Evolutionary conservation across 495 filamentous ascomycete genomes (phyloP).

Genomic region (Rhypophila decipiens): DNA sequence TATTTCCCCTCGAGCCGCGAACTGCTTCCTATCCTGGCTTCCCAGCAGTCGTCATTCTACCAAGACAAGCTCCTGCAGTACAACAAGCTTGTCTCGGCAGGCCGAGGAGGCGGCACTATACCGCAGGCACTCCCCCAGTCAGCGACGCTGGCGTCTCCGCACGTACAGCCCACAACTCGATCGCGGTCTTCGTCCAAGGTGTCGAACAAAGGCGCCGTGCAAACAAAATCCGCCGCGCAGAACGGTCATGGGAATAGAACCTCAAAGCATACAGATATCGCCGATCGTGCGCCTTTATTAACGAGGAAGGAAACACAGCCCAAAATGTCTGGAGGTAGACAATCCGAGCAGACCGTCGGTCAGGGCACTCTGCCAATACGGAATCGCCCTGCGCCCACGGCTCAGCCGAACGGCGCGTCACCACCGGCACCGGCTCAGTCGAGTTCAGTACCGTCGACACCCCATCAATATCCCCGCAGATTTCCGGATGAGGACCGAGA

Average conservation of each 20-base stretch:
- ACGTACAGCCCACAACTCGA: slow-evolving; percentile 41
- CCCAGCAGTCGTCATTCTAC: slow-evolving; percentile 43
- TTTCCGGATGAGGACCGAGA: slow-evolving; percentile 79
- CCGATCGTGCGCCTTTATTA: slow-evolving; percentile 51
- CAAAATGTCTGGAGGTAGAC: slow-evolving; percentile 46
- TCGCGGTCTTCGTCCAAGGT: slow-evolving; percentile 47
- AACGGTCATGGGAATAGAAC: slow-evolving; percentile 56
- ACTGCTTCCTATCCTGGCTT: slow-evolving; percentile 42
- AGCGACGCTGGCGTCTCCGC: slow-evolving; percentile 37
- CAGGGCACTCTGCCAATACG: slow-evolving; percentile 27
- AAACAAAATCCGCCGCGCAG: slow-evolving; percentile 33
- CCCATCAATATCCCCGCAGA: slow-evolving; percentile 79
- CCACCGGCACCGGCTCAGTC: no score
- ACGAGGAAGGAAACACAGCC: slow-evolving; percentile 37
- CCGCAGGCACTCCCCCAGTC: slow-evolving; percentile 42
- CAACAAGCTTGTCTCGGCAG: slow-evolving; percentile 47
- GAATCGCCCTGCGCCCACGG: slow-evolving; percentile 24
- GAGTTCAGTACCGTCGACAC: slow-evolving; percentile 89
- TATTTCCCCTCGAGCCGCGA: no score
- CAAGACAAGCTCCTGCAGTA: slow-evolving; percentile 49
- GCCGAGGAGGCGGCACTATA: slow-evolving; percentile 38
- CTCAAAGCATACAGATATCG: slow-evolving; percentile 40
- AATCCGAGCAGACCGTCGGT: slow-evolving; percentile 18
- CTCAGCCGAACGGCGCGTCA: no score
- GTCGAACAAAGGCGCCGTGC: slow-evolving; percentile 41